These are phyloP conservation scores for Phyllosticta capitalensis DNA, from an alignment of 2,329 filamentous ascomycete genomes.

Conservation along the genomic window DNA sequence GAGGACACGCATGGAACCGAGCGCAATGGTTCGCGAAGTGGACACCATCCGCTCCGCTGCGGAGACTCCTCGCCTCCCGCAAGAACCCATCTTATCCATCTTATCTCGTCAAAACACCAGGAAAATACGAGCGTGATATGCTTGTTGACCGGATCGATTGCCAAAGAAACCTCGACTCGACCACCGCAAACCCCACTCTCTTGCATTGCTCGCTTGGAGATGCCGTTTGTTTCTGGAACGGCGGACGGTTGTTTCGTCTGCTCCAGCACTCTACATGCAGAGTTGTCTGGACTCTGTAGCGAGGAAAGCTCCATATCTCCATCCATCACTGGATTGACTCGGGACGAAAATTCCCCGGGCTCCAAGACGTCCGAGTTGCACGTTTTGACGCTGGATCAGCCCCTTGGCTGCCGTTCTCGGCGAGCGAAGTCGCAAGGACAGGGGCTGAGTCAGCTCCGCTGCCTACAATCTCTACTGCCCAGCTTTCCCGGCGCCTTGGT, in stretches of 20 bases:
- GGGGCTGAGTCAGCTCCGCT: background rate
- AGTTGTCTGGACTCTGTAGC: background rate
- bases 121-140: background rate
- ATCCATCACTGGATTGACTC: background rate
- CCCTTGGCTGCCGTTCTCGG: background rate
- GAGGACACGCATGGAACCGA: background rate
- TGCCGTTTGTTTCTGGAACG: background rate
- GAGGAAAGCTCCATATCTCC: background rate
- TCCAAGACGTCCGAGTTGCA: background rate
- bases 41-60: background rate
- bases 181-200: background rate
- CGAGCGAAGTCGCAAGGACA: background rate
- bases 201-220: background rate
- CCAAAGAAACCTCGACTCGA: background rate
- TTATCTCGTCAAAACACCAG: background rate
- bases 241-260: background rate
- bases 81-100: background rate
- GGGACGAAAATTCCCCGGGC: background rate
- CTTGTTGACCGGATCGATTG: background rate
- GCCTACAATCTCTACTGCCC: background rate
- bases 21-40: background rate
- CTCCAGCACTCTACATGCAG: background rate
- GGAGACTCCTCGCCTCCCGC: background rate
- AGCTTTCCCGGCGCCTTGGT: background rate
- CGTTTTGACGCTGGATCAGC: background rate